Percentiles rank a stretch among this genome's conserved stretches.
Evolutionary conservation across 2,329 filamentous ascomycete genomes (phyloP).

Genomic region (Aspergillus caelatus): DNA sequence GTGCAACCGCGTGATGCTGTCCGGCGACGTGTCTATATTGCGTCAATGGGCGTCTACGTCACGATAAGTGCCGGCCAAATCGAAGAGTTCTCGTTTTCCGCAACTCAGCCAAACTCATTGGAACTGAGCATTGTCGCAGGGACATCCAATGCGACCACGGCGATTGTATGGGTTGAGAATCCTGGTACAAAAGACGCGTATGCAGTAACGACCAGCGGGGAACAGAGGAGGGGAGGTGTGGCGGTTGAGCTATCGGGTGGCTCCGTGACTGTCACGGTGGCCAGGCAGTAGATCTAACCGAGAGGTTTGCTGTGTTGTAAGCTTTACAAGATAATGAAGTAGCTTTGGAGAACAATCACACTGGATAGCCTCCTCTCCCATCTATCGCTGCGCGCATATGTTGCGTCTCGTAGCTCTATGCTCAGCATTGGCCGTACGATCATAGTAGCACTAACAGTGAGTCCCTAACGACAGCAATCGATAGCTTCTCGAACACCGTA

Average conservation of each 20-base stretch:
- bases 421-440: neutral
- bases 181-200: slow-evolving; percentile 14
- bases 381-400: neutral
- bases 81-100: slow-evolving; percentile 12
- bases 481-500: neutral
- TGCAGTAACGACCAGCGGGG: neutral
- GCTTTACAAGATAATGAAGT: neutral
- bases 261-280: neutral
- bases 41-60: slow-evolving; percentile 21
- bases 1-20: slow-evolving; percentile 22
- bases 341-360: neutral
- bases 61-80: slow-evolving; percentile 20
- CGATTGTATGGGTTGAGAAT: slow-evolving; percentile 20
- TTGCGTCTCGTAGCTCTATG: neutral
- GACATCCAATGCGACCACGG: slow-evolving; percentile 1
- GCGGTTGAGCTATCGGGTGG: neutral
- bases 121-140: slow-evolving; percentile 9
- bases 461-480: neutral
- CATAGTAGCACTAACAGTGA: neutral
- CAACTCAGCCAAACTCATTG: neutral
- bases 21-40: slow-evolving; percentile 21
- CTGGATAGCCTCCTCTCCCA: neutral
- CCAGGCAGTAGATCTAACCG: neutral
- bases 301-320: too few species aligned
- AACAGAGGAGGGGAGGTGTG: neutral